Conservation (phyloP, 208 protist genomes). For the Trypanosoma conorhini region DNA sequence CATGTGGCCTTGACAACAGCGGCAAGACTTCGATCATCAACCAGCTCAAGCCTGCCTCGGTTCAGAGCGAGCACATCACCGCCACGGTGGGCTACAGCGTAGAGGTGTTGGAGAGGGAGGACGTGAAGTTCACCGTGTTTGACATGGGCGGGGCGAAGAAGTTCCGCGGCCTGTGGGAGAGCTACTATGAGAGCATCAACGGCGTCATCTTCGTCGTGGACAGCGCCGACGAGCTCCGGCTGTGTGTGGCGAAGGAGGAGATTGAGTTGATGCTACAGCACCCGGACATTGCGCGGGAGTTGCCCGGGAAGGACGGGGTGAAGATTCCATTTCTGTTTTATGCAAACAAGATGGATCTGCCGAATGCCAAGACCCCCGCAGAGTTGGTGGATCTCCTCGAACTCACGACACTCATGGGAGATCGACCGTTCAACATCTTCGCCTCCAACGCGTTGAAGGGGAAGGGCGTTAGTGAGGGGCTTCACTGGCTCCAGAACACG, state of each 20-base stretch:
- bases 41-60: conserved; percentile 94
- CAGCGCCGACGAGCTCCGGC: conserved; percentile 82
- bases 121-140: conserved; percentile 97
- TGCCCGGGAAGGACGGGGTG: conserved; percentile 11
- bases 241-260: conserved; percentile 88
- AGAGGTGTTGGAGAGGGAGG: conserved; percentile 94
- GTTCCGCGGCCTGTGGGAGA: conserved; percentile 96
- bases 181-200: conserved; percentile 96
- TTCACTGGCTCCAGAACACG: conserved; percentile 64
- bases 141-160: conserved; percentile 99
- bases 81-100: conserved; percentile 97
- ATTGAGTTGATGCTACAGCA: conserved; percentile 77
- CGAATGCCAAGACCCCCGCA: conserved; percentile 68
- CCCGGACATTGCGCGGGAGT: conserved; percentile 39
- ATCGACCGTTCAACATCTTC: conserved; percentile 87
- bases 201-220: conserved; percentile 96
- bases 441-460: conserved; percentile 74
- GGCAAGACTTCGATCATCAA: conserved; percentile 99
- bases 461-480: conserved; percentile 63
- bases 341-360: conserved; percentile 93
- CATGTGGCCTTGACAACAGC: conserved; percentile 91
- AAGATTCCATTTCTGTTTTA: conserved; percentile 84
- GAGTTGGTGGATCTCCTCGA: conserved; percentile 85
- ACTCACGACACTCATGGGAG: conserved; percentile 58
- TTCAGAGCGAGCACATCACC: conserved; percentile 92